A percentile compares a stretch with the other conserved stretches of the same genome.
phyloP scores from a whole-genome alignment of 2,329 filamentous ascomycete genomes.

The Fusarium brevicatenulatum region DNA sequence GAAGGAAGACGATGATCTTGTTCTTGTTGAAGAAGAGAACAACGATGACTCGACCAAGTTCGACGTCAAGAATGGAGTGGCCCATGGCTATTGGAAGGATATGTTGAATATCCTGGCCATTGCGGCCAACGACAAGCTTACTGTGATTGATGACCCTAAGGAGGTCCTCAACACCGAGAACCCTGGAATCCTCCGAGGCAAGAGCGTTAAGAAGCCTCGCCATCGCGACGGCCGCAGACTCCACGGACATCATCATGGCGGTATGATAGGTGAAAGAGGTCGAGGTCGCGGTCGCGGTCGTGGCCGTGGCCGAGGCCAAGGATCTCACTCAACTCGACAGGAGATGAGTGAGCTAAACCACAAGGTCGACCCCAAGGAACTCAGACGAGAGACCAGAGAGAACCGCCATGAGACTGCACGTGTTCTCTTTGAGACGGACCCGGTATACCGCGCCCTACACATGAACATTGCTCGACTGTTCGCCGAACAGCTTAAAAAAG shows the following conservation, averaged over 20 bases:
- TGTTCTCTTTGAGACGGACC: slow-evolving; percentile 54
- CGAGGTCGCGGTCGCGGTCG: not conserved
- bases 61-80: slow-evolving; percentile 59
- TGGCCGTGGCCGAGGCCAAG: not conserved
- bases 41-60: slow-evolving; percentile 51
- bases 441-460: slow-evolving; percentile 63
- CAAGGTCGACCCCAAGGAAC: slow-evolving; percentile 22
- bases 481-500: slow-evolving; percentile 62
- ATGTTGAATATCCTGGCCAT: slow-evolving; percentile 66
- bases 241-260: not conserved
- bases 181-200: slow-evolving; percentile 36
- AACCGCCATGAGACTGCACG: slow-evolving; percentile 55
- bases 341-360: not conserved
- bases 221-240: slow-evolving; percentile 5
- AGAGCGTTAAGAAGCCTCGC: slow-evolving; percentile 21
- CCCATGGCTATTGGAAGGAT: slow-evolving; percentile 73
- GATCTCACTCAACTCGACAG: not conserved
- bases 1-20: slow-evolving; percentile 50
- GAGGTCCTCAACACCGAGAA: slow-evolving; percentile 54
- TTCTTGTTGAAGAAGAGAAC: slow-evolving; percentile 47
- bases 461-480: slow-evolving; percentile 65
- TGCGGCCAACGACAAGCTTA: slow-evolving; percentile 59
- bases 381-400: slow-evolving; percentile 47
- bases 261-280: not conserved
- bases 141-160: slow-evolving; percentile 52